Evolutionary conservation across 2,329 filamentous ascomycete genomes (phyloP).

Genomic region (Hortaea sp.): DNA sequence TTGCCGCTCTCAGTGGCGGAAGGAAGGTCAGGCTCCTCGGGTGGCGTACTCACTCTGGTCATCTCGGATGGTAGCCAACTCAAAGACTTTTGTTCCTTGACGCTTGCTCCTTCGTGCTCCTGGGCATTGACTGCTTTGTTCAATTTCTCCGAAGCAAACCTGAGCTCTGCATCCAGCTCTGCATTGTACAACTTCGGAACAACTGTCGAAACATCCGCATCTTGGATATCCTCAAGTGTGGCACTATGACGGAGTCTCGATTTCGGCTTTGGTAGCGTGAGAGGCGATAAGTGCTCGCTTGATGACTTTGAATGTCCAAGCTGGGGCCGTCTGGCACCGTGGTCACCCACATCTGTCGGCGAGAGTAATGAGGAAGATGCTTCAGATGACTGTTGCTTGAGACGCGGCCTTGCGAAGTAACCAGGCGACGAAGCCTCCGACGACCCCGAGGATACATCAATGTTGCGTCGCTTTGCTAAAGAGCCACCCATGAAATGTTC

Average conservation of each 20-base stretch:
- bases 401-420: background rate
- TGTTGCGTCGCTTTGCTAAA: background rate
- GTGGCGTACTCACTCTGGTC: constrained; percentile 23
- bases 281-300: background rate
- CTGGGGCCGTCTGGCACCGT: background rate
- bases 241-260: constrained; percentile 1
- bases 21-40: constrained; percentile 3
- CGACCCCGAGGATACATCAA: background rate
- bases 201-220: background rate
- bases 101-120: too few relatives aligned
- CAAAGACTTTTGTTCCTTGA: background rate
- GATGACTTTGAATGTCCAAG: background rate
- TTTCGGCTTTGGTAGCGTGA: background rate
- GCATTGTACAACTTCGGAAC: too few relatives aligned
- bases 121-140: too few relatives aligned
- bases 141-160: too few relatives aligned
- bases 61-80: constrained; percentile 12
- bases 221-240: constrained; percentile 2
- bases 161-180: too few relatives aligned
- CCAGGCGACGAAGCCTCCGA: background rate
- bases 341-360: background rate
- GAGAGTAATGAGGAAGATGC: background rate
- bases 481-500: background rate
- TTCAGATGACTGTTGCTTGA: background rate
- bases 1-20: too few relatives aligned